Base-by-base conservation (phyloP, 345 rosid genomes). In the Isatis tinctoria region DNA sequence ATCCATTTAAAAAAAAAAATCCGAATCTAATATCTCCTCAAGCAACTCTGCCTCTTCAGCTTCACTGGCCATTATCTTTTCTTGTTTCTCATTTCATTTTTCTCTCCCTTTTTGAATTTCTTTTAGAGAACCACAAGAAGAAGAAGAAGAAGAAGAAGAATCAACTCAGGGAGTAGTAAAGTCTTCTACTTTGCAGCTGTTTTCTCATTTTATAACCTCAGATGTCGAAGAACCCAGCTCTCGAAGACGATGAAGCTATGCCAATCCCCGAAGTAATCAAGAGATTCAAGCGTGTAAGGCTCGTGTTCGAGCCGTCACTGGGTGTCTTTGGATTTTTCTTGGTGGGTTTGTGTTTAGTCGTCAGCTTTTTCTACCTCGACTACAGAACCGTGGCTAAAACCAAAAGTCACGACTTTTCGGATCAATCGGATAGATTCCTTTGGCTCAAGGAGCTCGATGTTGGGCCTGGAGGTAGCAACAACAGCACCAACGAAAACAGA, bases 351-450 rank as follows among this genome's bases (percentile, higher is more conserved):
- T 85, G 83, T 62, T 79, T 89, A 65, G 77, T 89, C 78, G 85
- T 81, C 56, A 79, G 87, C 79, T 84, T 90, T 74, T 83, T 86
- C 80, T 93, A 86, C 85, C 81, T 86, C 74, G 96, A 90, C 75
- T 88, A 81, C 84, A 75, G 78, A 80, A 74, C 73, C 8, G 85
- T 79, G 8, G 77, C 78, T 60, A 73, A 56, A 75, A 67, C 75
- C 43, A 79, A 66, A 79, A 90, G 83, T 62, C 84, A 77, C 58
- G 79, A 58, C 67, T 74, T 80, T 83, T 76, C 85, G 18, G 84
- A 81, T n/a, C 78, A 83, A 61, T 77, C 93, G 8, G 86, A 82
- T 60, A 81, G 92, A 77, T 87, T 87, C 58, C 66, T 63, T 80
- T 86, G 91, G 94, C 78, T 88, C 72, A 83, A 80, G 67, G 79